Conservation (phyloP, 805 yeast genomes). For the Yamadazyma philogaea region DNA sequence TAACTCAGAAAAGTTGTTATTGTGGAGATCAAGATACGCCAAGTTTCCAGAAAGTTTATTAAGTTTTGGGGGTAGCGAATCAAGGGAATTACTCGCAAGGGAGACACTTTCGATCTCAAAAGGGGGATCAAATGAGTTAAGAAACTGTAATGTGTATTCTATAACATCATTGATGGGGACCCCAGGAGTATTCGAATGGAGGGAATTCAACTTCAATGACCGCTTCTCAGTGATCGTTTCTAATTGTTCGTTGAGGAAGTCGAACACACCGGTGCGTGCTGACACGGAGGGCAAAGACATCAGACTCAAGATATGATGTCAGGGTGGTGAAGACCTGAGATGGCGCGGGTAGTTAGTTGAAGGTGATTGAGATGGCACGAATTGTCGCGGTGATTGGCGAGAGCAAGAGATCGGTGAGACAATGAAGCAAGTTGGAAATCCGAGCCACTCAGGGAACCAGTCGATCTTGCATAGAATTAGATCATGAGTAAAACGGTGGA, state of each 20-base stretch:
- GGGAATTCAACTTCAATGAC: conserved; percentile 20
- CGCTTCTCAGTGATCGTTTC: conserved; percentile 20
- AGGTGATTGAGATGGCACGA: background rate
- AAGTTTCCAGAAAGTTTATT: conserved; percentile 39
- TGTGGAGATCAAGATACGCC: conserved; percentile 63
- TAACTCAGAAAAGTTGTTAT: conserved; percentile 51
- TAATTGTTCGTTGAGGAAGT: conserved; percentile 21
- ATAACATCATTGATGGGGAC: conserved; percentile 18
- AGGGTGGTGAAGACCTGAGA: background rate
- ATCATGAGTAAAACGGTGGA: too few relatives aligned
- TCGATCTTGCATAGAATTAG: too few relatives aligned
- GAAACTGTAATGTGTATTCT: conserved; percentile 22
- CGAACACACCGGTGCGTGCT: conserved; percentile 9
- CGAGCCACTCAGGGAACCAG: too few relatives aligned
- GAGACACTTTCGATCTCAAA: conserved; percentile 48
- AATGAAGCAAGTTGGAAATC: too few relatives aligned
- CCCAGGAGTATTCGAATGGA: conserved; percentile 11
- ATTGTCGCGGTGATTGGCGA: background rate
- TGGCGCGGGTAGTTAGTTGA: conserved; percentile 4
- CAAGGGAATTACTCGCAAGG: conserved; percentile 49
- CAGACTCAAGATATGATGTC: background rate
- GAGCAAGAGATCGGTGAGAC: background rate
- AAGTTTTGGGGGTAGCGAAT: conserved; percentile 48
- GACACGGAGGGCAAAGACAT: conserved; percentile 4
- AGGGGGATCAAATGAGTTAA: conserved; percentile 22